A percentile compares a stretch with the other conserved stretches of the same genome.
Conservation (phyloP, 2,329 filamentous ascomycete species). For the Nemania bipapillata region DNA sequence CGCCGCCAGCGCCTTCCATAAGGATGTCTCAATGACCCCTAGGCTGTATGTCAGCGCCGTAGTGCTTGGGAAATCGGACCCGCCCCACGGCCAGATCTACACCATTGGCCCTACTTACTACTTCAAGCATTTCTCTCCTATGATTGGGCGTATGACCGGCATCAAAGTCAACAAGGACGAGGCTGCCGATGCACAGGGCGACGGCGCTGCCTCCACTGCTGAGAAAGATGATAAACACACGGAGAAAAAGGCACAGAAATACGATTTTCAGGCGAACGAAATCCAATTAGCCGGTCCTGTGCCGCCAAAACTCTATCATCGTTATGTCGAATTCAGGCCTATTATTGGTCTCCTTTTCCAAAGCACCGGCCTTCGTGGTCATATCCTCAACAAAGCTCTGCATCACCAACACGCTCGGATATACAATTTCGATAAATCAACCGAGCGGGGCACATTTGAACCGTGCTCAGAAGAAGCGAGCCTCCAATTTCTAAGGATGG, state of each 20-base stretch:
- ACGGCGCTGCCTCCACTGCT: constrained; percentile 39
- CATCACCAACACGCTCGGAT: constrained; percentile 90
- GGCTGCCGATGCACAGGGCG: constrained; percentile 57
- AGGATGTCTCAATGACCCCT: constrained; percentile 74
- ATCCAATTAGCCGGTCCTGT: constrained; percentile 88
- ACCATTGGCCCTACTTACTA: constrained; percentile 80
- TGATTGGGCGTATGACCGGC: constrained; percentile 84
- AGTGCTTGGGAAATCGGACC: constrained; percentile 79
- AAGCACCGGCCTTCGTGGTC: constrained; percentile 78
- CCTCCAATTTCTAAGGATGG: constrained; percentile 83
- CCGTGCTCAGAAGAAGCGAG: constrained; percentile 76
- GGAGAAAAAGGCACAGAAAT: constrained; percentile 72
- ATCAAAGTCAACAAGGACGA: constrained; percentile 74
- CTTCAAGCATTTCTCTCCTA: constrained; percentile 86
- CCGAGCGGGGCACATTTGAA: constrained; percentile 75
- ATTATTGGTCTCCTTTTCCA: constrained; percentile 92
- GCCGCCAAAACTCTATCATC: constrained; percentile 83
- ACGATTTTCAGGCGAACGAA: constrained; percentile 95
- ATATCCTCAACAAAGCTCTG: constrained; percentile 82
- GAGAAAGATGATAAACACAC: constrained; percentile 41
- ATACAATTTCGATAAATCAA: constrained; percentile 85
- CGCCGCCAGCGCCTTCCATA: constrained; percentile 70
- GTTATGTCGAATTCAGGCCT: constrained; percentile 91
- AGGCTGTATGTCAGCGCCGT: constrained; percentile 77
- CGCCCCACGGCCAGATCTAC: constrained; percentile 75